These are phyloP conservation scores for Mesotaenium endlicherianum DNA, from an alignment of 139 green algal genomes.

Conservation along the genomic window DNA sequence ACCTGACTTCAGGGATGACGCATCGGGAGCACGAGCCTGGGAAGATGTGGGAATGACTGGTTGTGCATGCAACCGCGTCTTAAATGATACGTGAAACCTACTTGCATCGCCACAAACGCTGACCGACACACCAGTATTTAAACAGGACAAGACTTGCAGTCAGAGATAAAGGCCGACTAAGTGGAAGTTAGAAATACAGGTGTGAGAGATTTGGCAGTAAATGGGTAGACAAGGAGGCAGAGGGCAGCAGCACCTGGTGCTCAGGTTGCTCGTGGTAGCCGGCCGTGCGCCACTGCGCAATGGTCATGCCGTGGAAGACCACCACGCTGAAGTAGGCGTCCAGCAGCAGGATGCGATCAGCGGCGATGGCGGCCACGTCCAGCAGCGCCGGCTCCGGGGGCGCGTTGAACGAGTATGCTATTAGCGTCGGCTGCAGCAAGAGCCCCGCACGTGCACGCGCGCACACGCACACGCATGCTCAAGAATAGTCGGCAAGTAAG, in stretches of 20 bases:
- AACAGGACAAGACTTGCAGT: not conserved
- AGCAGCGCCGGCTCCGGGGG: constrained; percentile 85
- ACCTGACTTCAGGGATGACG: too few species aligned
- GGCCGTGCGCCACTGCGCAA: constrained; percentile 90
- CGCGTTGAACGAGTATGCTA: constrained; percentile 77
- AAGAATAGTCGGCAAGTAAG: too few species aligned
- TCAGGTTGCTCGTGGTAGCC: constrained; percentile 83
- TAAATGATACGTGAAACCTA: too few species aligned
- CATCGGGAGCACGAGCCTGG: too few species aligned
- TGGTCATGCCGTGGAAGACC: constrained; percentile 83
- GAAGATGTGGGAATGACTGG: too few species aligned
- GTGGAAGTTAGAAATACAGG: too few species aligned
- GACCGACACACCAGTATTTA: too few species aligned
- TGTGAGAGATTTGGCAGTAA: not conserved
- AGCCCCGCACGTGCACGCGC: too few species aligned
- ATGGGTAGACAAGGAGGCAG: not conserved
- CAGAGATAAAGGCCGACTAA: not conserved
- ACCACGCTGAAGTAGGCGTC: constrained; percentile 91
- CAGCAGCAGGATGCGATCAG: constrained; percentile 92
- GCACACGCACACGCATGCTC: too few species aligned
- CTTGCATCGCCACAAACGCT: too few species aligned
- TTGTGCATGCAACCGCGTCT: too few species aligned
- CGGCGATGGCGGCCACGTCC: constrained; percentile 89
- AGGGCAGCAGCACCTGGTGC: constrained; percentile 63
- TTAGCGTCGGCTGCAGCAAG: constrained; percentile 67